phyloP scores from a whole-genome alignment of 2,329 filamentous ascomycete genomes.

The Botrytis cinerea region DNA sequence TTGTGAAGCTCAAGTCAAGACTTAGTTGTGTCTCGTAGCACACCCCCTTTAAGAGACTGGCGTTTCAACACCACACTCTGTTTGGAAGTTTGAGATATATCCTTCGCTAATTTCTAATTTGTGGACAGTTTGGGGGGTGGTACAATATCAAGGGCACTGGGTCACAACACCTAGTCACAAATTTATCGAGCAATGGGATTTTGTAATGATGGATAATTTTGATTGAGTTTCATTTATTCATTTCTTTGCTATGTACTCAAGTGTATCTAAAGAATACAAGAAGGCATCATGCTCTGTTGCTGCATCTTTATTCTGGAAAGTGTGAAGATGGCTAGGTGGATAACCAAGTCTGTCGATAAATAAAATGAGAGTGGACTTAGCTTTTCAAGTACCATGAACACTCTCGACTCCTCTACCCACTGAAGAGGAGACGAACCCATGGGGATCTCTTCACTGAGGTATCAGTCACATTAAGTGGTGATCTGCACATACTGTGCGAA shows the following conservation, averaged over 20 bases:
- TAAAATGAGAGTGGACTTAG: constrained; percentile 16
- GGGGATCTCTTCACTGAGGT: background rate
- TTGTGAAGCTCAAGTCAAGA: background rate
- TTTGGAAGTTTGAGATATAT: background rate
- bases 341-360: background rate
- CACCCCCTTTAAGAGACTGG: background rate
- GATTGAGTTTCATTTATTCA: background rate
- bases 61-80: background rate
- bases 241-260: background rate
- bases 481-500: background rate
- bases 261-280: background rate
- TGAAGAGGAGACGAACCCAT: background rate
- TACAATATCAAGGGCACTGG: no score
- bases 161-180: background rate
- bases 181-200: background rate
- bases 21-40: background rate
- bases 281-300: background rate
- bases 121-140: background rate
- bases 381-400: constrained; percentile 6
- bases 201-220: background rate
- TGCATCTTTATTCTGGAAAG: background rate
- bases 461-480: background rate
- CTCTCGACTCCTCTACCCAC: background rate
- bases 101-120: background rate
- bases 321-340: background rate